Evolutionary conservation across 116 monocot species (phyloP), one percentile per base, ranked within the genome.

Genomic region (Phalaenopsis hybrid): DNA sequence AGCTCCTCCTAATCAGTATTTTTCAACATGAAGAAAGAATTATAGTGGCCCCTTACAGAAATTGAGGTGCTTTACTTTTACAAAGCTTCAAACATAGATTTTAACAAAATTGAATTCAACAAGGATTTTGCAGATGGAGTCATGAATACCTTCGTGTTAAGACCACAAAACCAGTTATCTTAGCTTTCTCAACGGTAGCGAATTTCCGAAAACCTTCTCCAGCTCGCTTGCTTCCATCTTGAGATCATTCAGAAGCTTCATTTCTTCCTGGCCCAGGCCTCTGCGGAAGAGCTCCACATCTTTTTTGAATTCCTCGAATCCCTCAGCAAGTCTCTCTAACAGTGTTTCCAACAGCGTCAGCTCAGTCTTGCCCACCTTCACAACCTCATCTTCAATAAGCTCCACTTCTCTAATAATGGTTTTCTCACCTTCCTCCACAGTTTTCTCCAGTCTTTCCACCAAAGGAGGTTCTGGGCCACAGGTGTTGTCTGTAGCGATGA

Each of bases 381-480:
- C 88, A 1, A 96, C 92, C 80, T 96, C 92, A 0, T 69, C 90
- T 79, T 94, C 96, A 17, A 96, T 85, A 78, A 86, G 87, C 69
- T 92, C 91, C 4, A 94, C 96, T 82, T 96, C 96, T 77, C 85
- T 94, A 25, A 96, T 81, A 57, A 94, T 88, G 4, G 87, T 91
- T 84, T 88, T 88, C 86, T 96, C 96, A 11, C 94, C 92, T 76
- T 86, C 91, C 77, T 96, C 96, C 44, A 96, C 96, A 1, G 96
- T 96, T 75, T 85, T 96, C 83, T 96, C 96, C 28, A 96, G 50
- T 79, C 96, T 90, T 81, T 96, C 92, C 0, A 90, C 94, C 7
- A 96, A 88, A 43, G 94, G 94, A 20, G 92, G 94, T 65, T 96
- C 96, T 23, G 96, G 96, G 12, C 94, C 94, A 55, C 96, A 96